phyloP scores from a whole-genome alignment of 306 rosid species.

The Sicyos edulis region DNA sequence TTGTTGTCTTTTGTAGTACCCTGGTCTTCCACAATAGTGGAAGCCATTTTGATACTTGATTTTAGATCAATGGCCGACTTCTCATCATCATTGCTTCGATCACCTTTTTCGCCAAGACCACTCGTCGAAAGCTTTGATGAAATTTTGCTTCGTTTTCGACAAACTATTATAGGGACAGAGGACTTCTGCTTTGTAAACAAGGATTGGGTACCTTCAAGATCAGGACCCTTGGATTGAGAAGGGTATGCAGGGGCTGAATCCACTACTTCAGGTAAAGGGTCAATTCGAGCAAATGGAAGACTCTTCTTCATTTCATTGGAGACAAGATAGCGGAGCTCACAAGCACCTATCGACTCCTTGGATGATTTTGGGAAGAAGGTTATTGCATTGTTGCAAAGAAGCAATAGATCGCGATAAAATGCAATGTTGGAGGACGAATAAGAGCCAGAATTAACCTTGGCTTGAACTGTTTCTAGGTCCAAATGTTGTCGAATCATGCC shows the following conservation, averaged over 20 bases:
- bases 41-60: conserved; percentile 30
- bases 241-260: conserved; percentile 34
- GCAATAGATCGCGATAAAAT: conserved; percentile 59
- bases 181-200: conserved; percentile 50
- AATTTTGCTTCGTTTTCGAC: conserved; percentile 62
- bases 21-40: conserved; percentile 38
- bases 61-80: conserved; percentile 38
- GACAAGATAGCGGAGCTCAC: conserved; percentile 38
- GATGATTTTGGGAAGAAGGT: conserved; percentile 56
- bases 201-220: conserved; percentile 39
- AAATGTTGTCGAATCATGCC: conserved; percentile 47
- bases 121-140: conserved; percentile 41
- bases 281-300: conserved; percentile 23
- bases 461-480: conserved; percentile 51
- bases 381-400: conserved; percentile 51
- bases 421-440: conserved; percentile 37
- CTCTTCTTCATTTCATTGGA: conserved; percentile 36
- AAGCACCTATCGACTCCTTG: conserved; percentile 34
- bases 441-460: conserved; percentile 39
- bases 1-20: conserved; percentile 27
- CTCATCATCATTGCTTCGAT: conserved; percentile 35
- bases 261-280: conserved; percentile 26
- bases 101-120: conserved; percentile 37
- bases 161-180: conserved; percentile 59
- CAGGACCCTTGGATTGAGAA: conserved; percentile 26